Base-by-base conservation (phyloP, 192 early-diverging fungal genomes). In the Gigaspora rosea region DNA sequence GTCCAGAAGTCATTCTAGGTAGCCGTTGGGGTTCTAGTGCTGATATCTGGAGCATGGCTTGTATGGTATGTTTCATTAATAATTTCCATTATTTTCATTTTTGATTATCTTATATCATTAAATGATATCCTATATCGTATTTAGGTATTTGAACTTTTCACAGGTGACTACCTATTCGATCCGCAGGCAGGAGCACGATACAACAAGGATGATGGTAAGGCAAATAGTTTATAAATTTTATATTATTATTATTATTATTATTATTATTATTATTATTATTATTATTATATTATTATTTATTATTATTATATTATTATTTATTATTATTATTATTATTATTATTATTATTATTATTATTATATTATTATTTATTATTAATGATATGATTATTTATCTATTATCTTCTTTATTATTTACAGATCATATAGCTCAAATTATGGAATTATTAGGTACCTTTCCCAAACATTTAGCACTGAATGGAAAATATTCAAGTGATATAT, bases 391-490 rank as follows among this genome's bases (percentile, higher is more conserved):
- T 65, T 10, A 48, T 49, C 50, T 27, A 32, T 48, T 48, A 41
- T n/a, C n/a, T 58, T 57, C 20, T 52, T 47, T 65, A 74, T 57
- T 20, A 27, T 52, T 47, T 65, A 74, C 33, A 94, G 97, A 99
- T 82, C 97, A 99, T 78, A 86, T 99, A 67, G 97, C 97, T 0
- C 97, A 97, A 83, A 98, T 99, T 70, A 91, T 95, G 36, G 97
- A 99, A 81, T 89, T 97, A 16, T 79, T 99, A 33, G 97, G 95
- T n/a, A 85, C 85, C 4, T 93, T 97, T 79, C 92, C 93, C 0
- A 92, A 88, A 79, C 84, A 87, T 52, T 84, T 99, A 76, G 91
- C 94, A 0, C 83, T 93, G 52, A 89, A 86, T 3, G 97, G 97
- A 18, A 94, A 93, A 82, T 95, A 92, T 78, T 92, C 91, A 22